These are phyloP conservation scores for Cudoniella acicularis DNA, from an alignment of 495 filamentous ascomycete genomes.

Conservation along the genomic window DNA sequence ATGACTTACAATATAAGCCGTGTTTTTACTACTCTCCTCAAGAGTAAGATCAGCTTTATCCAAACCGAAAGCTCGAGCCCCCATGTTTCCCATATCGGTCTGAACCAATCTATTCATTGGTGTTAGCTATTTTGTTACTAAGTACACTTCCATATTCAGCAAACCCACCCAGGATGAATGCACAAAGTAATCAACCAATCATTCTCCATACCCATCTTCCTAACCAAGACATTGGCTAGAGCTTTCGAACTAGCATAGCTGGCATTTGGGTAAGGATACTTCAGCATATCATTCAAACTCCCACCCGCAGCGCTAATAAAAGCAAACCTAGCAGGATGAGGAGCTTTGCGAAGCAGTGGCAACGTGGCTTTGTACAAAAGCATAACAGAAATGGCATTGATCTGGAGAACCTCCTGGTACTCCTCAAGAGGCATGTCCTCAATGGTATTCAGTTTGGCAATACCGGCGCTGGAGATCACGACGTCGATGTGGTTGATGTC, in stretches of 20 bases:
- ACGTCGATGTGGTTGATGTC: slow-evolving; percentile 41
- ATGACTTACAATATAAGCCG: too few relatives aligned
- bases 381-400: slow-evolving; percentile 37
- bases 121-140: too few relatives aligned
- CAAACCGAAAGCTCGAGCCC: neutral
- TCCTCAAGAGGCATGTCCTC: too few relatives aligned
- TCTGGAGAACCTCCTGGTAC: slow-evolving; percentile 33
- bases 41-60: neutral
- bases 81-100: neutral
- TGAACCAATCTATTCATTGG: too few relatives aligned
- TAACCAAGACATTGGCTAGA: slow-evolving; percentile 33
- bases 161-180: slow-evolving; percentile 34
- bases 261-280: slow-evolving; percentile 1
- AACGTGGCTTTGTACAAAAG: slow-evolving; percentile 38
- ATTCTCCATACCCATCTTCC: slow-evolving; percentile 34
- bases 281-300: neutral
- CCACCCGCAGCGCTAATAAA: neutral
- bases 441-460: slow-evolving; percentile 22
- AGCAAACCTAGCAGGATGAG: neutral
- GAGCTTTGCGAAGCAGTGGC: slow-evolving; percentile 26
- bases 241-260: slow-evolving; percentile 35
- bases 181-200: slow-evolving; percentile 27
- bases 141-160: too few relatives aligned
- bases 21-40: too few relatives aligned
- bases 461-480: slow-evolving; percentile 50